Evolutionary conservation across 768 basidiomycete genomes (phyloP).

Genomic region (Rhodotorula sphaerocarpa): DNA sequence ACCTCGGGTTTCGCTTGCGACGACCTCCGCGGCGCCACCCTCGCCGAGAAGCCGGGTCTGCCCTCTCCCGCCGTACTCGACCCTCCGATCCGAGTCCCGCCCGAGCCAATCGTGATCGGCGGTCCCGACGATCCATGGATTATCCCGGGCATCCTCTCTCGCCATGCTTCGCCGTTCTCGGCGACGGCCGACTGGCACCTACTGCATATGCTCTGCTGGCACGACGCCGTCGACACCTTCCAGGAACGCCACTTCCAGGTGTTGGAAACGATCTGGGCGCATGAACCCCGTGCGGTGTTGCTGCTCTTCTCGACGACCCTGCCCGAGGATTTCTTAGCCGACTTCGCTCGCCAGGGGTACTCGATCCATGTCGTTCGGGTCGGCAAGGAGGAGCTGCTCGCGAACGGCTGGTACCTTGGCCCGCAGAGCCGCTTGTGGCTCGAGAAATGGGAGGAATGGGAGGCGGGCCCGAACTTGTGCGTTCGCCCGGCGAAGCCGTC

Average conservation of each 20-base stretch:
- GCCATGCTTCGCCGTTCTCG: constrained; percentile 12
- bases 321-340: constrained; percentile 22
- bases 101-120: constrained; percentile 13
- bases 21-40: constrained; percentile 28
- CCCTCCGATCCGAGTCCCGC: constrained; percentile 8
- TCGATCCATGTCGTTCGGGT: constrained; percentile 27
- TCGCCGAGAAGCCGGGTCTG: not conserved
- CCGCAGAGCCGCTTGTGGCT: constrained; percentile 27
- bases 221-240: constrained; percentile 19
- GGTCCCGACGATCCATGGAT: constrained; percentile 32
- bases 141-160: constrained; percentile 29
- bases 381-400: constrained; percentile 18
- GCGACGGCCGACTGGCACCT: constrained; percentile 30
- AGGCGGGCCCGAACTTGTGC: constrained; percentile 27
- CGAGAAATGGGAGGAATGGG: constrained; percentile 28
- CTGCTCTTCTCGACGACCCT: constrained; percentile 29
- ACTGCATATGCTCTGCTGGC: constrained; percentile 28
- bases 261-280: constrained; percentile 31
- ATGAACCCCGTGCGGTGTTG: constrained; percentile 28
- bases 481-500: not conserved
- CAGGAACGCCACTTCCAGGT: constrained; percentile 26
- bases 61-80: too few relatives aligned
- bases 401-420: constrained; percentile 26
- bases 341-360: constrained; percentile 21
- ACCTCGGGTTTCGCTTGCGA: constrained; percentile 27